A percentile compares a stretch with the other conserved stretches of the same genome.
Conservation (phyloP, 371 early-diverging fungal genomes). For the Mucor plumbeus region DNA sequence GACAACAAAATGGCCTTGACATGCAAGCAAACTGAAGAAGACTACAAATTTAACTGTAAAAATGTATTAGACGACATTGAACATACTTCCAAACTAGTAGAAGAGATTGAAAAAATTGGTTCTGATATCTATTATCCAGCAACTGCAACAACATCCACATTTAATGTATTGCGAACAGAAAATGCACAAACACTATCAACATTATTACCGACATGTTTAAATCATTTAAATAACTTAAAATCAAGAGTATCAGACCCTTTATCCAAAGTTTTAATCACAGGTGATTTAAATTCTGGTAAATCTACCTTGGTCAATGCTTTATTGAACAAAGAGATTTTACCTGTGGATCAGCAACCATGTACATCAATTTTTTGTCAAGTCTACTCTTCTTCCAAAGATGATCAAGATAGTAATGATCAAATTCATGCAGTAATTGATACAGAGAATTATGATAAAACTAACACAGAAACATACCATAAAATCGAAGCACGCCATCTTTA, state of each 20-base stretch:
- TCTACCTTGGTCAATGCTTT: conserved; percentile 96
- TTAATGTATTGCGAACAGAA: conserved; percentile 52
- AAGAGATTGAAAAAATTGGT: background rate
- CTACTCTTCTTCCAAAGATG: conserved; percentile 32
- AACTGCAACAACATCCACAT: conserved; percentile 8
- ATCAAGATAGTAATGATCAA: conserved; percentile 61
- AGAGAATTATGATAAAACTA: background rate
- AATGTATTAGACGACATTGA: background rate
- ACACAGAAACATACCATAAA: conserved; percentile 65
- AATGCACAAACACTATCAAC: conserved; percentile 67
- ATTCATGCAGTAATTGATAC: conserved; percentile 78
- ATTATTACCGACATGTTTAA: conserved; percentile 69
- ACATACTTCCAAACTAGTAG: background rate
- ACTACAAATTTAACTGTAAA: background rate
- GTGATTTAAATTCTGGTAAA: conserved; percentile 98
- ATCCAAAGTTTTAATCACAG: conserved; percentile 94
- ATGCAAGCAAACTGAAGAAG: background rate
- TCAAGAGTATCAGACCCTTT: conserved; percentile 88
- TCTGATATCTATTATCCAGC: background rate
- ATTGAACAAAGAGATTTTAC: conserved; percentile 85
- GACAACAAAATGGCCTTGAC: background rate
- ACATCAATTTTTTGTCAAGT: conserved; percentile 95
- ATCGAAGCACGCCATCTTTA: conserved; percentile 68
- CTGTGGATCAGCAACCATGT: conserved; percentile 97
- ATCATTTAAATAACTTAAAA: conserved; percentile 81